A percentile compares a stretch with the other conserved stretches of the same genome.
phyloP scores from a whole-genome alignment of 2,329 filamentous ascomycete genomes.

The Neoarthrinium moseri region DNA sequence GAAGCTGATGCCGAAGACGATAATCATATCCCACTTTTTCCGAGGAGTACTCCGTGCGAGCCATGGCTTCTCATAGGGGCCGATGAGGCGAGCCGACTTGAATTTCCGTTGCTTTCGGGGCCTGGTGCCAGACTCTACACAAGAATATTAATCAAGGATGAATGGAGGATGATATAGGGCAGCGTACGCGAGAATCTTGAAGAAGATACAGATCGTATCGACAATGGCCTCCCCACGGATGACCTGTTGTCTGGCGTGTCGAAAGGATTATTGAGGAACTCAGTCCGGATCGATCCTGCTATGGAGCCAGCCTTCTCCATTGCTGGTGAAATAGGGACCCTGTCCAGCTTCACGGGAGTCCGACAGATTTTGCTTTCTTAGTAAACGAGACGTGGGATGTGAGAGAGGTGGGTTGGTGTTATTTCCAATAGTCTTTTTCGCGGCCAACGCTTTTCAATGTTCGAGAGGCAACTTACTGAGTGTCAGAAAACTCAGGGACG shows the following conservation, averaged over 20 bases:
- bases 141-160: neutral
- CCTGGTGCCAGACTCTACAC: neutral
- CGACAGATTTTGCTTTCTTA: too few relatives aligned
- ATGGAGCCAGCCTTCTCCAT: neutral
- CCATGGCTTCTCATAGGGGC: constrained; percentile 38
- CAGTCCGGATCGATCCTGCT: neutral
- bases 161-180: neutral
- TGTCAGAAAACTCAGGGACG: too few relatives aligned
- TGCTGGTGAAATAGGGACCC: neutral
- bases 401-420: too few relatives aligned
- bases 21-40: constrained; percentile 33
- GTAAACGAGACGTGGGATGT: too few relatives aligned
- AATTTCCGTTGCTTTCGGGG: constrained; percentile 20
- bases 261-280: neutral
- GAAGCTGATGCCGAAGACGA: constrained; percentile 28
- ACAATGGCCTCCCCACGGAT: neutral
- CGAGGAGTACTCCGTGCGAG: constrained; percentile 29
- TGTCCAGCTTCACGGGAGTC: too few relatives aligned
- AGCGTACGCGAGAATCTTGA: neutral
- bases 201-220: neutral
- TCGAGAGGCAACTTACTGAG: too few relatives aligned
- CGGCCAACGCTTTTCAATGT: too few relatives aligned
- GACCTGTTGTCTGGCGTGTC: neutral
- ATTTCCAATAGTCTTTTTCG: too few relatives aligned
- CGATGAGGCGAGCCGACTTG: constrained; percentile 32